These are phyloP conservation scores for Nannochloris sp. DNA, from an alignment of 139 green algal genomes.

Conservation along the genomic window DNA sequence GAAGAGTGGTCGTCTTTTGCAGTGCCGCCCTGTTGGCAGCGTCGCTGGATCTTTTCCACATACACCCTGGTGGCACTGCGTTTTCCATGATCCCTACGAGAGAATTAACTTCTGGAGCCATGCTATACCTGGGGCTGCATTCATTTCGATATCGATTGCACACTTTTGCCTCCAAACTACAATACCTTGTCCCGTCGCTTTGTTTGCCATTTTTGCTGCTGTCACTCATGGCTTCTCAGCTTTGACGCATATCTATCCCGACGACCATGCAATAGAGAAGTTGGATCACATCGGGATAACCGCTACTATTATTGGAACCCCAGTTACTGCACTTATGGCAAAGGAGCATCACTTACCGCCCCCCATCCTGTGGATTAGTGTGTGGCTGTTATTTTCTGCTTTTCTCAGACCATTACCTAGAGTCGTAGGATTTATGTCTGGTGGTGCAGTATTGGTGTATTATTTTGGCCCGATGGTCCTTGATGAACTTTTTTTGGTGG, in stretches of 20 bases:
- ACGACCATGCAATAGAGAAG: conserved; percentile 70
- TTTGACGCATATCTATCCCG: conserved; percentile 69
- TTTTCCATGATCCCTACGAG: conserved; percentile 73
- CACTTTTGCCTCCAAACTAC: not conserved
- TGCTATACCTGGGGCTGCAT: conserved; percentile 41
- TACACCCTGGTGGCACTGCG: conserved; percentile 47
- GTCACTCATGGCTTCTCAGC: conserved; percentile 65
- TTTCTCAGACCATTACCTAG: conserved; percentile 55
- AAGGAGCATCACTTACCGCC: conserved; percentile 26
- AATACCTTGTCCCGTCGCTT: conserved; percentile 31
- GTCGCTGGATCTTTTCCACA: conserved; percentile 43
- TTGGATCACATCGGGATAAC: conserved; percentile 79
- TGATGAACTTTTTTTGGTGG: conserved; percentile 31
- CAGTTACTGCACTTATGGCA: conserved; percentile 60
- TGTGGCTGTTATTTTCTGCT: conserved; percentile 38
- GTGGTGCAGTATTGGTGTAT: conserved; percentile 30
- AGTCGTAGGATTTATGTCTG: conserved; percentile 49
- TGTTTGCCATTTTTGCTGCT: conserved; percentile 60
- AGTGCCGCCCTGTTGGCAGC: conserved; percentile 19
- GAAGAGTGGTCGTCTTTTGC: not conserved
- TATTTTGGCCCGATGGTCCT: conserved; percentile 44
- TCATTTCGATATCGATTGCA: conserved; percentile 39
- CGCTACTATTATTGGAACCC: conserved; percentile 61
- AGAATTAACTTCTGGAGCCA: conserved; percentile 82
- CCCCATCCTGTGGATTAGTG: conserved; percentile 16